Percentiles rank a stretch among this genome's conserved stretches.
Evolutionary conservation across 2,329 filamentous ascomycete genomes (phyloP).

Genomic region (Alternaria novae-zelandiae): DNA sequence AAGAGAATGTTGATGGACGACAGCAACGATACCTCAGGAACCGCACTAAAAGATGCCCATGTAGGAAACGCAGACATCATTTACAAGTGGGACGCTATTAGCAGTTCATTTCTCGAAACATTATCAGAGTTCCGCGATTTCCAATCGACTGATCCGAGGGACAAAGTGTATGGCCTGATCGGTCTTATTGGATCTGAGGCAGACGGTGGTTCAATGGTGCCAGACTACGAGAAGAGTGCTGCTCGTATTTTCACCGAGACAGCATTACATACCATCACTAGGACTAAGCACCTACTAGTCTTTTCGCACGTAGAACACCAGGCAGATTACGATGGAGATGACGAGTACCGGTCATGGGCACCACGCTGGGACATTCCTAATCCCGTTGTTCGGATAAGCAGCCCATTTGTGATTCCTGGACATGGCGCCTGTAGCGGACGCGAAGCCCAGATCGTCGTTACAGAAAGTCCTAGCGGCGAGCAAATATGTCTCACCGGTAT

Average conservation of each 20-base stretch:
- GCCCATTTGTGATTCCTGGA: rapidly evolving
- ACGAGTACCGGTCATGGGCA: background rate
- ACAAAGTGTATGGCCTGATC: constrained; percentile 14
- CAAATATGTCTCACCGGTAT: background rate
- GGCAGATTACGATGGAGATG: background rate
- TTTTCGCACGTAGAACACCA: background rate
- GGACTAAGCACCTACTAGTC: background rate
- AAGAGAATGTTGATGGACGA: too few species aligned
- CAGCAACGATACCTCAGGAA: too few species aligned
- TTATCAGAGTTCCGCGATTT: background rate
- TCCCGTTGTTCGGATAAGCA: rapidly evolving
- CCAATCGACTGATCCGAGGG: constrained; percentile 5
- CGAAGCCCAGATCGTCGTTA: background rate
- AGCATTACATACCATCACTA: background rate
- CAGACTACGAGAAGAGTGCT: constrained; percentile 4
- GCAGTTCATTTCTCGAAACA: too few species aligned
- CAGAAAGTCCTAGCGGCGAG: rapidly evolving
- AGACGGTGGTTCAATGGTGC: background rate
- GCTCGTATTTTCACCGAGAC: constrained; percentile 1
- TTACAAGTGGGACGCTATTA: too few species aligned
- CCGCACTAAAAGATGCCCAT: rapidly evolving
- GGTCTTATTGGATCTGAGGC: background rate
- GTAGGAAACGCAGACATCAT: background rate
- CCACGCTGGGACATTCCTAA: background rate
- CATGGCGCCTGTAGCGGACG: background rate